A percentile compares a stretch with the other conserved stretches of the same genome.
These are phyloP conservation scores for Botrytis pseudocinerea DNA, from an alignment of 2,329 filamentous ascomycete species.

Conservation along the genomic window DNA sequence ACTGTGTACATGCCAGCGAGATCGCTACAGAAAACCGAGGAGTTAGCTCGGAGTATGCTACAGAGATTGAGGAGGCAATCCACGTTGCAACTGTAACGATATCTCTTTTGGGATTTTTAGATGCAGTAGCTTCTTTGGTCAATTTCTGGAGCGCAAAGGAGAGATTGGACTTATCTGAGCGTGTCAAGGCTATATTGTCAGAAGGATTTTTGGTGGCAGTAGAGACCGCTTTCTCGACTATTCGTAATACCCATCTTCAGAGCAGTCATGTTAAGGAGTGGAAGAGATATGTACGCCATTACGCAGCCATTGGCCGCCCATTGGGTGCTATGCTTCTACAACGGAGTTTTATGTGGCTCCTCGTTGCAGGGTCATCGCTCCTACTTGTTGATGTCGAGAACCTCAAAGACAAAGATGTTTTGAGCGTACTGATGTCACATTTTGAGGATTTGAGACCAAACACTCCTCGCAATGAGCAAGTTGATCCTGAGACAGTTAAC, in stretches of 20 bases:
- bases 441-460: slow-evolving; percentile 44
- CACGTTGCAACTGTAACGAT: slow-evolving; percentile 74
- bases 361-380: slow-evolving; percentile 76
- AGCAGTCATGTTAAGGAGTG: slow-evolving; percentile 74
- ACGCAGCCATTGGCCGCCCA: slow-evolving; percentile 75
- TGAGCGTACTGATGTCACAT: slow-evolving; percentile 71
- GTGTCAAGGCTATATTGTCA: slow-evolving; percentile 72
- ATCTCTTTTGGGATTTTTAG: slow-evolving; percentile 86
- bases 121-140: slow-evolving; percentile 74
- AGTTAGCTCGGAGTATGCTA: slow-evolving; percentile 56
- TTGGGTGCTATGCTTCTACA: slow-evolving; percentile 90
- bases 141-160: slow-evolving; percentile 80
- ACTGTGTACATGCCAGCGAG: slow-evolving; percentile 64
- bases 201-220: slow-evolving; percentile 83
- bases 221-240: slow-evolving; percentile 86
- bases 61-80: slow-evolving; percentile 62
- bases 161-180: slow-evolving; percentile 70
- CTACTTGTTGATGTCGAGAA: slow-evolving; percentile 64
- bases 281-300: slow-evolving; percentile 83
- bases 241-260: slow-evolving; percentile 73
- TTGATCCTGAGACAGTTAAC: slow-evolving; percentile 58
- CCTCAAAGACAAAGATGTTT: slow-evolving; percentile 62
- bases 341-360: slow-evolving; percentile 81
- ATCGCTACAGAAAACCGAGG: slow-evolving; percentile 54
- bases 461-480: slow-evolving; percentile 47